A percentile compares a stretch with the other conserved stretches of the same genome.
Evolutionary conservation across 352 stramenopile species (phyloP).

Genomic region (Phytophthora foliorum): DNA sequence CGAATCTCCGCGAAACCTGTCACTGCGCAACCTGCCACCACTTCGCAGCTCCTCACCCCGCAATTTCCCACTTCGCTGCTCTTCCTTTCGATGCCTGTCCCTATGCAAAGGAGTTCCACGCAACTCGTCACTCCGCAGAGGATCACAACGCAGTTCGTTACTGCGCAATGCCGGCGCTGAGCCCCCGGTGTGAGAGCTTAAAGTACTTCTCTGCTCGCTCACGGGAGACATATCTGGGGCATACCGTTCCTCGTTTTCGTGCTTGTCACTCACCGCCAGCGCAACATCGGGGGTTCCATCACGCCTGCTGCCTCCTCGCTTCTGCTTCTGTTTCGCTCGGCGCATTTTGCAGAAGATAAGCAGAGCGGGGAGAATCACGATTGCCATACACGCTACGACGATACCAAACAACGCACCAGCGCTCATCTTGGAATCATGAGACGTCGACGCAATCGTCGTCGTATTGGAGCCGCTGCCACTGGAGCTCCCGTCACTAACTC

Average conservation of each 20-base stretch:
- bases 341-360: slow-evolving; percentile 40
- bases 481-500: neutral
- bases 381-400: slow-evolving; percentile 33
- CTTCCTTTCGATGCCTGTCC: slow-evolving; percentile 24
- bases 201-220: slow-evolving; percentile 29
- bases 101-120: slow-evolving; percentile 6
- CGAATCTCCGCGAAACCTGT: slow-evolving; percentile 27
- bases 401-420: slow-evolving; percentile 39
- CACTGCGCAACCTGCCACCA: slow-evolving; percentile 19
- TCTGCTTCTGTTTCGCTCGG: slow-evolving; percentile 29
- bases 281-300: slow-evolving; percentile 21
- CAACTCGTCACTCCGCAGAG: slow-evolving; percentile 24
- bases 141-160: slow-evolving; percentile 33
- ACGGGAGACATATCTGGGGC: slow-evolving; percentile 34
- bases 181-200: slow-evolving; percentile 27
- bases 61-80: slow-evolving; percentile 18
- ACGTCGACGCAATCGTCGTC: slow-evolving; percentile 5
- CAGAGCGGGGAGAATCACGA: slow-evolving; percentile 37
- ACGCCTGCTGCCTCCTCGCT: neutral
- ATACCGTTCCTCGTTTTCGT: slow-evolving; percentile 38
- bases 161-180: slow-evolving; percentile 30
- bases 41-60: slow-evolving; percentile 16
- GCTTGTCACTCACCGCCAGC: slow-evolving; percentile 42
- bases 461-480: slow-evolving; percentile 22
- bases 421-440: slow-evolving; percentile 32